Evolutionary conservation across 768 basidiomycete species (phyloP).

Genomic region (Rhodotorula diobovata): DNA sequence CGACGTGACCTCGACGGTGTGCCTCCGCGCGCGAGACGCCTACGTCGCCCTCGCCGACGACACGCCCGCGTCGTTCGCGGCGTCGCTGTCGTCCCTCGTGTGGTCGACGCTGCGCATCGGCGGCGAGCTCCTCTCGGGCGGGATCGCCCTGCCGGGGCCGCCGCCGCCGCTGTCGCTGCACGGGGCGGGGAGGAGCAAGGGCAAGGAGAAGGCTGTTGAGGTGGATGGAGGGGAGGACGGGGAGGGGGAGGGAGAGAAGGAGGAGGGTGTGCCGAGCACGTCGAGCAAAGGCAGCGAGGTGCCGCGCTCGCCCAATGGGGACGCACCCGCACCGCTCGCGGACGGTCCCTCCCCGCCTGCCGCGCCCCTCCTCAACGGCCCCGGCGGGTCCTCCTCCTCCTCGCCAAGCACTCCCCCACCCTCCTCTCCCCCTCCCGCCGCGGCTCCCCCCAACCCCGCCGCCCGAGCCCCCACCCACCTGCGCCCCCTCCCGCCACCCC

Average conservation of each 20-base stretch:
- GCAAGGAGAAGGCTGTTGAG: conserved; percentile 4
- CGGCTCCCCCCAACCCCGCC: not conserved
- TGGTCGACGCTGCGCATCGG: conserved; percentile 23
- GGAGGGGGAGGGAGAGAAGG: not conserved
- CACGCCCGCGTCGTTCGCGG: conserved; percentile 29
- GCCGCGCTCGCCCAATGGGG: not conserved
- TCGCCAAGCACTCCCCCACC: too few species aligned
- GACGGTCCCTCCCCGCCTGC: too few species aligned
- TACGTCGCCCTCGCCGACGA: conserved; percentile 39
- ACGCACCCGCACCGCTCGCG: not conserved
- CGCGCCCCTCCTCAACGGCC: not conserved
- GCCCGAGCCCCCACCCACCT: not conserved
- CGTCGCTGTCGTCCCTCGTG: conserved; percentile 36
- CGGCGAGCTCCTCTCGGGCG: conserved; percentile 6
- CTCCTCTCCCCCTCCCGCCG: not conserved
- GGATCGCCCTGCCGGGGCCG: conserved; percentile 11
- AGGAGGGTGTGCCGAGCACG: not conserved
- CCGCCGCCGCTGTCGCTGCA: not conserved
- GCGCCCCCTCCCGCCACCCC: not conserved
- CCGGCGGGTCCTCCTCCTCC: not conserved
- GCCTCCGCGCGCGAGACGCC: not conserved
- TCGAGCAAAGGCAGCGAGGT: not conserved
- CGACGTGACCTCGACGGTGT: conserved; percentile 16
- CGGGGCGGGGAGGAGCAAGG: not conserved
- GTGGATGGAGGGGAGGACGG: not conserved